Evolutionary conservation across 495 filamentous ascomycete species (phyloP), one percentile per base, ranked within the genome.

Genomic region (Penicillium psychrofluorescens): DNA sequence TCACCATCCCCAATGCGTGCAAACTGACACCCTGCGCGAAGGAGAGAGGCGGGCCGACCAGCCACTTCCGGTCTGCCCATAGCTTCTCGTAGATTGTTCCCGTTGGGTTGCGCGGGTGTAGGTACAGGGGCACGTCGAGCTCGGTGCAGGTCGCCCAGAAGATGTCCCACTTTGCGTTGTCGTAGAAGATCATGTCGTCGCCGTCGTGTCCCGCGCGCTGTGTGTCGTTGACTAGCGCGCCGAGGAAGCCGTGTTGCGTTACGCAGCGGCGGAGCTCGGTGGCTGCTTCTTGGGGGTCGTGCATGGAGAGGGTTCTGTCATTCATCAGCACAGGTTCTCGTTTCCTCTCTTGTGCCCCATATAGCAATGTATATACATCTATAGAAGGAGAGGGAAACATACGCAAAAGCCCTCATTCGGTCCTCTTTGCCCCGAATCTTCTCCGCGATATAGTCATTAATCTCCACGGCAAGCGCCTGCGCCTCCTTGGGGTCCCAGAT

Each of bases 91-190:
- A 66, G 55, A 74, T 67, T 15, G 63, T 68, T 7, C 65, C 70
- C 0, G 68, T 75, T 11, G 74, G 67, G 40, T 67, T 66, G 35
- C 66, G 62, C 0, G 81, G 80, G 53, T 85, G 79, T 7, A 85
- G 61, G 51, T 85, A 85, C 6, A 85, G 63, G 0, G 79, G 79
- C 4, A 81, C 80, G 35, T 76, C 72, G n/a, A 85, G 70, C 45
- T 80, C 75, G 2, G 68, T 66, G 29, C 71, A 66, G 0, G 68
- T 67, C 28, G 63, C 43, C 79, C 79, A 83, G 63, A 83, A 85
- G 8, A 68, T 54, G 40, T 79, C 68, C 60, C 75, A 83, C 30
- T 67, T 64, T 1, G 64, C 54, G 29, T 69, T 62, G 45, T 83
- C 79, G 56, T 80, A 85, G 63, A 76, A 81, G 51, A 77, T 70